Evolutionary conservation across 176 grass and related monocot species (phyloP).

Genomic region (Typha latifolia): DNA sequence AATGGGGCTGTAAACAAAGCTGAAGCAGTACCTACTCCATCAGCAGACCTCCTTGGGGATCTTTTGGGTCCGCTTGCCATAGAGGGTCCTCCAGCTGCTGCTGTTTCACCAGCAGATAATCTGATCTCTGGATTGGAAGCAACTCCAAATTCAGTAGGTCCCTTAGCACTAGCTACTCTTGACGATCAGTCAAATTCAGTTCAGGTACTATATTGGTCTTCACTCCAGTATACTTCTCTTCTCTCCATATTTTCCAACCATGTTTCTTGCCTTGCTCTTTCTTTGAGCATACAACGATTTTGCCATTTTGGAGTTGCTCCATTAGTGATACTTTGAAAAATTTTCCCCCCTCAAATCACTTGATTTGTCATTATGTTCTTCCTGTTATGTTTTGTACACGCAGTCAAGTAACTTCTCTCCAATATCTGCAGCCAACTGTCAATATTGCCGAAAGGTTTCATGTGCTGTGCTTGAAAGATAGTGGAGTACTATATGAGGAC

Average conservation of each 20-base stretch:
- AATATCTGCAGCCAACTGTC: constrained; percentile 58
- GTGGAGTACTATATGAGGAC: constrained; percentile 90
- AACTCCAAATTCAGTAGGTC: constrained; percentile 49
- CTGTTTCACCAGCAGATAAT: constrained; percentile 35
- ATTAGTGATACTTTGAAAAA: background rate
- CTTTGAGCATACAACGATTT: no score
- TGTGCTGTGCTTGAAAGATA: constrained; percentile 89
- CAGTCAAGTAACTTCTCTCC: constrained; percentile 17
- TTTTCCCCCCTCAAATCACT: background rate
- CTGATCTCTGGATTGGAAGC: constrained; percentile 41
- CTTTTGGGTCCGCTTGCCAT: constrained; percentile 93
- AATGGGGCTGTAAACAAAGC: constrained; percentile 50
- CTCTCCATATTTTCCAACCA: no score
- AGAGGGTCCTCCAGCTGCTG: constrained; percentile 61
- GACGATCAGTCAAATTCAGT: constrained; percentile 70
- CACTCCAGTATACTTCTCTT: no score
- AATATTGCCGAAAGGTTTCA: constrained; percentile 79
- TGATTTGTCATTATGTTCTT: background rate
- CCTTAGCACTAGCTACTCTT: constrained; percentile 77
- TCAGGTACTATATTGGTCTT: constrained; percentile 45
- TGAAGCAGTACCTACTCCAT: constrained; percentile 33
- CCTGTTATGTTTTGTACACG: constrained; percentile 8
- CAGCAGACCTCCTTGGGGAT: constrained; percentile 80
- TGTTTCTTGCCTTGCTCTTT: no score
- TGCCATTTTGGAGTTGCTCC: background rate